Evolutionary conservation across 192 early-diverging fungal species (phyloP), one percentile per base, ranked within the genome.

Genomic region (Linnemannia zychae): DNA sequence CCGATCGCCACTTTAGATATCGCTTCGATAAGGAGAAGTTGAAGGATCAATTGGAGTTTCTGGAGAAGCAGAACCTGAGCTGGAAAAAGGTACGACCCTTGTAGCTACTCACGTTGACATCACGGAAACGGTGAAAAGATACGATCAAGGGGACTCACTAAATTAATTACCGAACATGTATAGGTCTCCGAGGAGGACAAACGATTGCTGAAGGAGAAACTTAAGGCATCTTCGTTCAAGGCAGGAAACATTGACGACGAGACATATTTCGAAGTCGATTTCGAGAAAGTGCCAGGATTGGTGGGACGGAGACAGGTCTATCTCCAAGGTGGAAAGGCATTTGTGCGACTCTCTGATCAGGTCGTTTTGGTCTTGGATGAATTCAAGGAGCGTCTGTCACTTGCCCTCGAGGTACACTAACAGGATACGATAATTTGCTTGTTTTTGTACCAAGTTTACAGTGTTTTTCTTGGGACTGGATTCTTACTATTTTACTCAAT

Each of bases 341-440:
- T 91, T 87, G 93, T 98, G 15, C 94, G 96, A 4, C 89, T 92
- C 78, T 63, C 80, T 13, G 94, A 98, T 52, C 94, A 95, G 57
- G 81, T 93, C 3, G 83, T 91, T 16, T 90, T 99, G 50, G 92
- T 98, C 13, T 77, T 95, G 20, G 91, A 92, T 70, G 95, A 96
- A 72, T 99, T 94, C 84, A 92, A 92, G 34, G 82, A 90, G n/a
- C 83, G 87, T 38, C 89, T 99, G 2, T 53, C 80, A 7, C 71
- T 87, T 63, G 81, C 79, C 3, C 74, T 96, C 34, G 91, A 90
- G 68, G 89, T 91, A 88, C 71, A 22, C 6, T 18, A 66, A 63
- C 24, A 50, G 9, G 4, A 3, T 44, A 44, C n/a, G n/a, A 9
- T 9, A 9, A 3, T 44, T 9, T 44, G 40, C 40, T 9, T 44